Evolutionary conservation across 257 asterid species (phyloP).

Genomic region (Nicotiana obtusifolia): DNA sequence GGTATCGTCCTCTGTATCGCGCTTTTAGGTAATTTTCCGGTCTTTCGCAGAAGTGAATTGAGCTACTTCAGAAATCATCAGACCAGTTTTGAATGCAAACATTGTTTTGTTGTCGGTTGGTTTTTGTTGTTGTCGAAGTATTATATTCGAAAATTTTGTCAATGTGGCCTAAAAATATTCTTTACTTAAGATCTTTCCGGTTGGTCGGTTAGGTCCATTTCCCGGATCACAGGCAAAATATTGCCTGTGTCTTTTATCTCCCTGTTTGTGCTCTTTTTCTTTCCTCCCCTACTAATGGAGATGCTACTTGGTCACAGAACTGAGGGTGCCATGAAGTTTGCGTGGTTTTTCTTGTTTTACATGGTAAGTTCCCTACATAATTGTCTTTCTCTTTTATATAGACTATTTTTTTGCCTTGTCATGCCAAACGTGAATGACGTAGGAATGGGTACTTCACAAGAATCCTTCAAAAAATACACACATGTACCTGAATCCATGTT

Average conservation of each 20-base stretch:
- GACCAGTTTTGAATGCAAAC: neutral
- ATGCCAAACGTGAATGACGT: neutral
- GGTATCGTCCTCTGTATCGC: conserved; percentile 98
- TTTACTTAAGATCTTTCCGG: neutral
- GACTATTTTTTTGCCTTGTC: neutral
- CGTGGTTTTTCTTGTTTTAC: conserved; percentile 94
- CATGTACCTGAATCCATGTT: neutral
- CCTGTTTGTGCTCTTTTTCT: neutral
- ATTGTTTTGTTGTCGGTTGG: neutral
- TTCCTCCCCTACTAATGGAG: neutral
- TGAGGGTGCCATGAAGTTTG: conserved; percentile 84
- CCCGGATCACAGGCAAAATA: neutral
- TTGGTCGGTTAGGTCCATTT: neutral
- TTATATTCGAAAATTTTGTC: neutral
- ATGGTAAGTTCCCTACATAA: conserved; percentile 34
- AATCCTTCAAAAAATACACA: neutral
- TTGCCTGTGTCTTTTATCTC: neutral
- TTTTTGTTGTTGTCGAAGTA: neutral
- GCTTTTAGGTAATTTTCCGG: conserved; percentile 61
- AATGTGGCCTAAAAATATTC: neutral
- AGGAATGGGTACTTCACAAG: neutral
- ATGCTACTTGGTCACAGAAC: conserved; percentile 42
- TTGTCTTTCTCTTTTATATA: neutral
- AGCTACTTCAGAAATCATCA: neutral
- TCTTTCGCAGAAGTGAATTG: neutral